A percentile compares a stretch with the other conserved stretches of the same genome.
These are phyloP conservation scores for Botryotinia calthae DNA, from an alignment of 2,329 filamentous ascomycete species.

Conservation along the genomic window DNA sequence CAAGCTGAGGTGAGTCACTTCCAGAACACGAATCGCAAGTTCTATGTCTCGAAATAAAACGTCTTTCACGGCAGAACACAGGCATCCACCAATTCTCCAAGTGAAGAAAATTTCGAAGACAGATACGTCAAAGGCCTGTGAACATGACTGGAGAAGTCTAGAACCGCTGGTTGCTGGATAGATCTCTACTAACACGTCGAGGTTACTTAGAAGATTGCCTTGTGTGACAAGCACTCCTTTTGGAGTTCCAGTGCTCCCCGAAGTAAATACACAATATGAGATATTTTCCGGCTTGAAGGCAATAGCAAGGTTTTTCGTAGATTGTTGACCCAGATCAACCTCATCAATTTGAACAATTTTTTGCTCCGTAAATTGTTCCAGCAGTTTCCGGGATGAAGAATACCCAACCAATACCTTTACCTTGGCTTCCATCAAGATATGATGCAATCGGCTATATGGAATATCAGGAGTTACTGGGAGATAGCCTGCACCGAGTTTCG, in stretches of 20 bases:
- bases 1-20: conserved; percentile 76
- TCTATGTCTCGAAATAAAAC: conserved; percentile 72
- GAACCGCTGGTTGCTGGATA: conserved; percentile 55
- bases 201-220: conserved; percentile 71
- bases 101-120: conserved; percentile 89
- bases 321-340: conserved; percentile 26
- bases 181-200: conserved; percentile 61
- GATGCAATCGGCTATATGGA: conserved; percentile 56
- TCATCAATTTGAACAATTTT: conserved; percentile 37
- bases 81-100: conserved; percentile 73
- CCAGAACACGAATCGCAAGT: conserved; percentile 58
- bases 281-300: conserved; percentile 38
- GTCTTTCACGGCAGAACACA: conserved; percentile 75
- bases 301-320: conserved; percentile 26
- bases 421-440: conserved; percentile 61
- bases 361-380: conserved; percentile 26
- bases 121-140: conserved; percentile 82
- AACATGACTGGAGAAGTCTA: conserved; percentile 77
- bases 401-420: conserved; percentile 48
- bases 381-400: conserved; percentile 34
- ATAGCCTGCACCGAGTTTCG: conserved; percentile 76
- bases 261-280: conserved; percentile 80
- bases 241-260: conserved; percentile 72
- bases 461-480: conserved; percentile 75
- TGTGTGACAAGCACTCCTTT: conserved; percentile 81